Base-by-base conservation (phyloP, 116 monocot species). In the Posidonia oceanica region DNA sequence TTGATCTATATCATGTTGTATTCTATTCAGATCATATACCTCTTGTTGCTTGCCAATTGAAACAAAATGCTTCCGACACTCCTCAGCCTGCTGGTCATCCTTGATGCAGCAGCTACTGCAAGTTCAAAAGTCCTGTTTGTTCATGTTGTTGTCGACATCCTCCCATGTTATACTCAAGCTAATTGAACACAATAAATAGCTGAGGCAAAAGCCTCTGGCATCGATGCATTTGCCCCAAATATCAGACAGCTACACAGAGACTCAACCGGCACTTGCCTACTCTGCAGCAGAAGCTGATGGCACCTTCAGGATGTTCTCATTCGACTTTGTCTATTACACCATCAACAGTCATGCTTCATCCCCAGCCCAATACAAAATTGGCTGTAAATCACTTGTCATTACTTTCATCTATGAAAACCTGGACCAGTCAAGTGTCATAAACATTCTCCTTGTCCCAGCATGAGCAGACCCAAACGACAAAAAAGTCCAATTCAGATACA, bases 271-370 rank as follows among this genome's bases (percentile, higher is more conserved):
- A 16, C 60, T 58, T 16, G 75, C 75, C 29, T 59, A 68, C 39
- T 68, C 61, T 5, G 68, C 67, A 0, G 52, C 75, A 3, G n/a
- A 41, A 16, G 52, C 51, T 5, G 60, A 15, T 20, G 63, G 52
- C 16, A 48, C n/a, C 29, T 74, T 74, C 40, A 74, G 58, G 67
- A 66, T 67, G 66, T 74, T 66, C 37, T 74, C 61, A 4, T 75
- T 75, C 52, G 75, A 75, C 68, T 75, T 75, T 18, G 52, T n/a
- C 3, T 75, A 75, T 60, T 75, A 75, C 39, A 69, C 44, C 51
- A 75, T 68, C 39, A 75, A 60, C 61, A 68, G 15, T 23, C 38
- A 68, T 7, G 48, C 75, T 5, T 75, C 75, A 0, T 75, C 68
- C 58, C 29, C 67, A 2, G 68, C 75, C 75, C 75, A 68, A 40